Conservation (phyloP, 805 yeast species). For the Nakazawaea anatomiae region DNA sequence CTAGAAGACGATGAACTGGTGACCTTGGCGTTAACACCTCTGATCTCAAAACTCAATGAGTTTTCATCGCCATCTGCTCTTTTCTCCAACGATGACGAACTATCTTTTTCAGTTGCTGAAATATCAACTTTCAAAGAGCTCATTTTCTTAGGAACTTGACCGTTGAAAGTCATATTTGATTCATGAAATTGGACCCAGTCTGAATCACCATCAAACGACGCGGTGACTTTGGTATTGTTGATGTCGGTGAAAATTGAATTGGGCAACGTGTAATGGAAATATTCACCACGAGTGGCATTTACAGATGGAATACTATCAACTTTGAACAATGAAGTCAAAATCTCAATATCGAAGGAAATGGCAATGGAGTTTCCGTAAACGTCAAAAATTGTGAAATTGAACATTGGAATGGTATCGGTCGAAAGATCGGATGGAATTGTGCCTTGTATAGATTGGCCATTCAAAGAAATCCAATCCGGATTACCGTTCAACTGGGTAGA, state of each 20-base stretch:
- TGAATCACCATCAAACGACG: constrained; percentile 30
- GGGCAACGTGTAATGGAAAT: constrained; percentile 50
- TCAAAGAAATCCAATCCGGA: constrained; percentile 55
- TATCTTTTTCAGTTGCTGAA: constrained; percentile 27
- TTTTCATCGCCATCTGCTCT: constrained; percentile 17
- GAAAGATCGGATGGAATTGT: constrained; percentile 40
- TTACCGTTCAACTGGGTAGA: constrained; percentile 39
- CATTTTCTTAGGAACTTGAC: constrained; percentile 54
- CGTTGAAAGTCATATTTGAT: constrained; percentile 60
- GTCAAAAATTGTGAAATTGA: constrained; percentile 56
- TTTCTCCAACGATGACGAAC: constrained; percentile 16
- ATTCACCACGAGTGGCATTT: constrained; percentile 63
- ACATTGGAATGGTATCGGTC: constrained; percentile 25
- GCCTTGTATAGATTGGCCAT: constrained; percentile 42
- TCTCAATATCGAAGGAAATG: constrained; percentile 50
- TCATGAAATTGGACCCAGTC: constrained; percentile 65
- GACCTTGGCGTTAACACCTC: constrained; percentile 34
- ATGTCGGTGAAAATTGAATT: constrained; percentile 52
- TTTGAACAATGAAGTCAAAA: constrained; percentile 51
- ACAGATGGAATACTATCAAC: constrained; percentile 44
- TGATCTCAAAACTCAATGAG: constrained; percentile 41
- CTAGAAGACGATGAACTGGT: constrained; percentile 18
- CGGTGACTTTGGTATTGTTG: constrained; percentile 41
- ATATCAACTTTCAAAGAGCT: constrained; percentile 33
- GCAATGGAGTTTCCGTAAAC: constrained; percentile 53